Percentiles rank a stretch among this genome's conserved stretches.
These are phyloP conservation scores for Penicillium freii DNA, from an alignment of 2,329 filamentous ascomycete genomes.

Conservation along the genomic window DNA sequence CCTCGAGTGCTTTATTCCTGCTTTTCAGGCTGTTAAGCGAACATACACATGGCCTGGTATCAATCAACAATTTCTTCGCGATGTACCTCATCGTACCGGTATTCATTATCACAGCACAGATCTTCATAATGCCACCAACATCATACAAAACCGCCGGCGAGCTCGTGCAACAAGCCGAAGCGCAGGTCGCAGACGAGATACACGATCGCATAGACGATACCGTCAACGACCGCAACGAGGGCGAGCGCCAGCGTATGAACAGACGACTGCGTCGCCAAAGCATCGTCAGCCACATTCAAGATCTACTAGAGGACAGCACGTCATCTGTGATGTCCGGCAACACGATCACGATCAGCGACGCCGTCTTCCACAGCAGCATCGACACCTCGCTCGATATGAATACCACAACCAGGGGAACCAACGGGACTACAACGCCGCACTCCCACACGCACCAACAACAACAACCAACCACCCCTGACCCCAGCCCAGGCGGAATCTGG, in stretches of 20 bases:
- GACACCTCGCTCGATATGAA: not conserved
- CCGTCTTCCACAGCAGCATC: conserved; percentile 14
- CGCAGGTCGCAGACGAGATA: conserved; percentile 52
- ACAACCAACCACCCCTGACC: conserved; percentile 40
- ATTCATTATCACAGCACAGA: conserved; percentile 64
- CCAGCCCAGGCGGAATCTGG: conserved; percentile 66
- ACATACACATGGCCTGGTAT: conserved; percentile 56
- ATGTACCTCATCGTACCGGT: conserved; percentile 68
- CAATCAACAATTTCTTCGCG: conserved; percentile 68
- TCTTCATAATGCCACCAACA: conserved; percentile 69
- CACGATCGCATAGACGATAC: conserved; percentile 57
- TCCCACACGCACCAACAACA: conserved; percentile 34
- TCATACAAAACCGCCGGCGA: conserved; percentile 86
- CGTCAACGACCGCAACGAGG: conserved; percentile 48
- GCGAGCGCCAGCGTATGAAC: conserved; percentile 52
- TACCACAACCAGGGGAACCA: not conserved
- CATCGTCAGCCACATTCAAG: conserved; percentile 68
- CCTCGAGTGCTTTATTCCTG: conserved; percentile 75
- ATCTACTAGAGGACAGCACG: conserved; percentile 59
- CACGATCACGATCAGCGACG: conserved; percentile 18
- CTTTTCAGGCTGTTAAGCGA: conserved; percentile 71
- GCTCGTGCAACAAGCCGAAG: conserved; percentile 70
- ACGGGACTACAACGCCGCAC: conserved; percentile 17
- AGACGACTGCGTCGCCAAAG: conserved; percentile 60
- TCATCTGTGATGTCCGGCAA: conserved; percentile 5